Evolutionary conservation across 2,329 filamentous ascomycete species (phyloP).

Genomic region (Spiromastix sp.): DNA sequence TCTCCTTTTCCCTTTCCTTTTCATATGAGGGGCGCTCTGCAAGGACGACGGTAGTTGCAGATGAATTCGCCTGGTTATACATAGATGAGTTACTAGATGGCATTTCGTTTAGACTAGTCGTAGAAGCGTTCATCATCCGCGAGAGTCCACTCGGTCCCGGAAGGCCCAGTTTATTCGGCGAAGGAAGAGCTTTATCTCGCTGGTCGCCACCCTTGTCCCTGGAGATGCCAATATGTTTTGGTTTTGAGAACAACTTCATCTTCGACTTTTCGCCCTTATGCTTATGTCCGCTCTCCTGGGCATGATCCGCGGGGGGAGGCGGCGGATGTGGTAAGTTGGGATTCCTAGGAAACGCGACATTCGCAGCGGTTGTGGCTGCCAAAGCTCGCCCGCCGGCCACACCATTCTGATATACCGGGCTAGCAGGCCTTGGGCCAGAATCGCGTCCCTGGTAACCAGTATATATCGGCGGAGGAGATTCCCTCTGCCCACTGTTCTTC

Average conservation of each 20-base stretch:
- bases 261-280: conserved; percentile 51
- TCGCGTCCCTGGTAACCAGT: conserved; percentile 16
- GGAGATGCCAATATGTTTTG: conserved; percentile 54
- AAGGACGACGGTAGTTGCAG: conserved; percentile 51
- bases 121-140: conserved; percentile 49
- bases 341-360: conserved; percentile 50
- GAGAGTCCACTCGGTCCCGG: conserved; percentile 42
- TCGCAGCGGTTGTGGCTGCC: conserved; percentile 53
- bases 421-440: conserved; percentile 6
- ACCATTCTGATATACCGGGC: conserved; percentile 39
- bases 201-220: conserved; percentile 45
- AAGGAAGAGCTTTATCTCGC: conserved; percentile 45
- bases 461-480: conserved; percentile 23
- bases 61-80: conserved; percentile 52
- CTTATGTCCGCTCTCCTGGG: conserved; percentile 25
- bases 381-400: conserved; percentile 39
- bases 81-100: conserved; percentile 46
- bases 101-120: conserved; percentile 47
- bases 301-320: conserved; percentile 7
- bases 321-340: conserved; percentile 21
- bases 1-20: conserved; percentile 28
- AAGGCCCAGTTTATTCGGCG: conserved; percentile 46
- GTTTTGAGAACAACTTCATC: conserved; percentile 60
- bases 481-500: conserved; percentile 25
- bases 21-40: conserved; percentile 30